These are phyloP conservation scores for Chlorella sorokiniana DNA, from an alignment of 139 green algal genomes.

Conservation along the genomic window DNA sequence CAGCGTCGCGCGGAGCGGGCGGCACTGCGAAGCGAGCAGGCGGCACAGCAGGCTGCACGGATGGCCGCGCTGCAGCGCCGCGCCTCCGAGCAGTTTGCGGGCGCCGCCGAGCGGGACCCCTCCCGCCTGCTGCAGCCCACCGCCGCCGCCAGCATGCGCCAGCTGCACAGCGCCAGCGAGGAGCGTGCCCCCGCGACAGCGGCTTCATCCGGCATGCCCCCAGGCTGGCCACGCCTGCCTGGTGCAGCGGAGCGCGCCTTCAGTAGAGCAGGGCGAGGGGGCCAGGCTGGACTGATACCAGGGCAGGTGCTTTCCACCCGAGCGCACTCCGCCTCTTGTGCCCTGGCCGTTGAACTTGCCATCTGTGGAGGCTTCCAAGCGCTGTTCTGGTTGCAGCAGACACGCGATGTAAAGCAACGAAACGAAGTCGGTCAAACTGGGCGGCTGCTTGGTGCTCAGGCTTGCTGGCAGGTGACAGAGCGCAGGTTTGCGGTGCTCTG, in stretches of 20 bases:
- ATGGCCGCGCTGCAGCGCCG: not conserved
- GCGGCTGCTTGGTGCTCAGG: too few relatives aligned
- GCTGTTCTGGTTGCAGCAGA: too few relatives aligned
- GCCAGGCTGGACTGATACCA: not conserved
- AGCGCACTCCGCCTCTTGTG: too few relatives aligned
- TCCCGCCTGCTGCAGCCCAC: conserved; percentile 24
- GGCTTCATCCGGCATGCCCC: conserved; percentile 25
- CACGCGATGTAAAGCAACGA: too few relatives aligned
- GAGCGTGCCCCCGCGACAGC: conserved; percentile 4
- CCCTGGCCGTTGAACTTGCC: too few relatives aligned
- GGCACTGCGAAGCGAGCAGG: not conserved
- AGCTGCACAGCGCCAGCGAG: not conserved
- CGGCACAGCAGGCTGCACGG: not conserved
- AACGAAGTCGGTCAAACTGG: too few relatives aligned
- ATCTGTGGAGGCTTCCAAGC: too few relatives aligned
- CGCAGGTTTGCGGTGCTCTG: too few relatives aligned
- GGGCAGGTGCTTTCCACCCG: not conserved
- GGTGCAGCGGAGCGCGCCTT: conserved; percentile 13
- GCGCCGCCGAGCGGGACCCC: not conserved
- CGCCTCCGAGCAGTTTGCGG: conserved; percentile 1
- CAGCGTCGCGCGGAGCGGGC: not conserved
- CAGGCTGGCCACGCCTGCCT: not conserved
- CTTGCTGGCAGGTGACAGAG: too few relatives aligned
- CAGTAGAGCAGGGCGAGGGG: not conserved
- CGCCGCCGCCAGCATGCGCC: not conserved